Evolutionary conservation across 2,329 filamentous ascomycete genomes (phyloP), one percentile per base, ranked within the genome.

Genomic region (Sarocladium oryzae): DNA sequence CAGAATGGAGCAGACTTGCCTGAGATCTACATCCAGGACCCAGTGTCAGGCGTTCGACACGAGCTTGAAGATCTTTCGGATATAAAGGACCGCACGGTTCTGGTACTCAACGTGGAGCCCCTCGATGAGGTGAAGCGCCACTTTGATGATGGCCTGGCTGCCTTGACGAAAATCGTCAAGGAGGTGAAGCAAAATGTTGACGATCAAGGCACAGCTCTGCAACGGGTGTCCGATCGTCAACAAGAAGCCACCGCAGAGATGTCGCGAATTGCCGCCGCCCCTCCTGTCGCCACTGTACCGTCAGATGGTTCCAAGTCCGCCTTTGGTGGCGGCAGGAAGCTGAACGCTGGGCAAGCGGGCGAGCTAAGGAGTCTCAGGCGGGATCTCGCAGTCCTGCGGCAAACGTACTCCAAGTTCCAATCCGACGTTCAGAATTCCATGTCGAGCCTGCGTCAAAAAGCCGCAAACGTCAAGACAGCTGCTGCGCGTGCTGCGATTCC

Each of bases 21-120:
- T 0, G 93, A 99, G 60, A 97, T 99, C 15, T 96, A 99, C 66
- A 93, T 99, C 15, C 93, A 99, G 66, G 93, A 99, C 65, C 86
- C 91, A 0, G 80, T 96, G 2, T 97, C 93, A 8, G 93, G 93
- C 1, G 88, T 99, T n/a, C 86, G 93, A 15, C 92, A 99, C 66
- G 93, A 99, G 69, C 73, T 99, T 21, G 93, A 99, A 66, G 93
- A 99, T 63, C 74, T 99, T 26, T 81, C 76, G 16, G 93, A 99
- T 63, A 88, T 99, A 61, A 96, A 95, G 69, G 93, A 99, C 65
- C 82, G 92, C 26, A 90, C 90, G 1, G 93, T 99, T 1, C 76
- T 99, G n/a, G 95, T 93, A 0, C 74, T 99, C 37, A 99, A 99
- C 59, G 79, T 97, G 1, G 93, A 99, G 63, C 81, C 86, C 15